Percentiles rank a stretch among this genome's conserved stretches.
phyloP scores from a whole-genome alignment of 179 eudicot genomes.

The Silene coronaria region DNA sequence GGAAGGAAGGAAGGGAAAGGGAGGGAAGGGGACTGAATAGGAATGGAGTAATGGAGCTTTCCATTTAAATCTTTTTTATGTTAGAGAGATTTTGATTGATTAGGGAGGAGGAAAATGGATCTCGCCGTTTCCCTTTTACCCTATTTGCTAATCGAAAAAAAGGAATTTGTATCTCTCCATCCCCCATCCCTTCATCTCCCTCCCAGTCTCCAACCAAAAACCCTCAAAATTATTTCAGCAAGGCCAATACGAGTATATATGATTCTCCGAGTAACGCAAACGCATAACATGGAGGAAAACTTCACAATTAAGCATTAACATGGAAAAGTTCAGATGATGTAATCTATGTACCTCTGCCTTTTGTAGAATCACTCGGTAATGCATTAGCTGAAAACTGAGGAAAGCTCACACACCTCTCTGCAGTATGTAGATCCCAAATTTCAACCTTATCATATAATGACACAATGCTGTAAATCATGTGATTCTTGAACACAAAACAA shows the following conservation, averaged over 20 bases:
- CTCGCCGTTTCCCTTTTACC: neutral
- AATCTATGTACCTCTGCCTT: conserved; percentile 43
- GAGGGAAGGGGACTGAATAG: too few species aligned
- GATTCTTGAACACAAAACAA: conserved; percentile 8
- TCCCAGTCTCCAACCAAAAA: neutral
- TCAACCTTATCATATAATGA: conserved; percentile 56
- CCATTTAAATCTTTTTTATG: neutral
- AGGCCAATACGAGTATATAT: neutral
- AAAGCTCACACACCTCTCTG: conserved; percentile 47
- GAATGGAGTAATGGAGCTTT: neutral
- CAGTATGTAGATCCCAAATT: conserved; percentile 83
- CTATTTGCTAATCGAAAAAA: neutral
- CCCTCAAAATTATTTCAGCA: neutral
- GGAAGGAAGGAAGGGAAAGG: neutral
- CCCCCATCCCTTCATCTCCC: neutral
- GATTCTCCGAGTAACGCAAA: neutral
- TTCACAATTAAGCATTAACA: neutral
- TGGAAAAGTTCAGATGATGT: conserved; percentile 1
- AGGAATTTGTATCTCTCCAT: neutral
- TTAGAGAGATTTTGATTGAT: neutral
- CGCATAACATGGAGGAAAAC: neutral
- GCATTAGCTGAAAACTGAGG: conserved; percentile 37
- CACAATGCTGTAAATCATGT: conserved; percentile 21
- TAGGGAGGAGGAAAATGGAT: neutral
- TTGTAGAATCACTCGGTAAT: conserved; percentile 29